These are phyloP conservation scores for Amylostereum chailletii DNA, from an alignment of 1,284 basidiomycete genomes.

Conservation along the genomic window DNA sequence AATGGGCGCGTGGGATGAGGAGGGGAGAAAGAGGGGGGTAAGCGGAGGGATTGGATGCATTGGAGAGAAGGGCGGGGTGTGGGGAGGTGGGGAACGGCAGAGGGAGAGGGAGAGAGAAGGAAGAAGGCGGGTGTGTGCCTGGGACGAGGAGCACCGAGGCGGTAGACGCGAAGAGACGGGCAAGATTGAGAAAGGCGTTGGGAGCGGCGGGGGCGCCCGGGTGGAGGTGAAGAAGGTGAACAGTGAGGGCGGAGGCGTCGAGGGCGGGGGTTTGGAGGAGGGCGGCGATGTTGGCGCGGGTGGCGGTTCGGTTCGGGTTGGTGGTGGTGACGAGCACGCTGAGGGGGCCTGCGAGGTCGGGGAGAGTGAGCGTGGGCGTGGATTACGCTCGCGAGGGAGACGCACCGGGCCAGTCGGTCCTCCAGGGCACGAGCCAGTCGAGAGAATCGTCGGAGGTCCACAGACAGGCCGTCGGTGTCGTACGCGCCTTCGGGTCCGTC, in stretches of 20 bases:
- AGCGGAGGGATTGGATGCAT: conserved; percentile 22
- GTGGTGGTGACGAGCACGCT: conserved; percentile 44
- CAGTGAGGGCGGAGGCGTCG: conserved; percentile 24
- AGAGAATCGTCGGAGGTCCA: conserved; percentile 36
- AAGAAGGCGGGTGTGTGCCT: conserved; percentile 19
- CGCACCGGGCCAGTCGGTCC: conserved; percentile 40
- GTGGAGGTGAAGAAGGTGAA: conserved; percentile 43
- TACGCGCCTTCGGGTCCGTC: conserved; percentile 6
- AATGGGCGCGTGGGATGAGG: conserved; percentile 36
- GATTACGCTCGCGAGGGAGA: neutral
- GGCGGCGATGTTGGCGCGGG: conserved; percentile 12
- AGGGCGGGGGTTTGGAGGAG: conserved; percentile 21
- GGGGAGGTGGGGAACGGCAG: conserved; percentile 6
- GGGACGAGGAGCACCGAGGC: conserved; percentile 44
- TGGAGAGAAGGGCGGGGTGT: conserved; percentile 21
- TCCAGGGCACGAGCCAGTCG: conserved; percentile 27
- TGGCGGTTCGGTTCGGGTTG: conserved; percentile 9
- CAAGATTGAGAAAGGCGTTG: conserved; percentile 55
- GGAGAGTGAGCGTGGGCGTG: neutral
- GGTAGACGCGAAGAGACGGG: conserved; percentile 48
- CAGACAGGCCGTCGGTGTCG: conserved; percentile 28
- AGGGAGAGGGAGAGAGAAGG: conserved; percentile 8
- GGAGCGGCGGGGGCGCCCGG: conserved; percentile 29
- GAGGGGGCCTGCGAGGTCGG: conserved; percentile 33
- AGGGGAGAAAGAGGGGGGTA: conserved; percentile 36